These are phyloP conservation scores for Jamesozyma rosinii DNA, from an alignment of 805 yeast genomes.

Conservation along the genomic window DNA sequence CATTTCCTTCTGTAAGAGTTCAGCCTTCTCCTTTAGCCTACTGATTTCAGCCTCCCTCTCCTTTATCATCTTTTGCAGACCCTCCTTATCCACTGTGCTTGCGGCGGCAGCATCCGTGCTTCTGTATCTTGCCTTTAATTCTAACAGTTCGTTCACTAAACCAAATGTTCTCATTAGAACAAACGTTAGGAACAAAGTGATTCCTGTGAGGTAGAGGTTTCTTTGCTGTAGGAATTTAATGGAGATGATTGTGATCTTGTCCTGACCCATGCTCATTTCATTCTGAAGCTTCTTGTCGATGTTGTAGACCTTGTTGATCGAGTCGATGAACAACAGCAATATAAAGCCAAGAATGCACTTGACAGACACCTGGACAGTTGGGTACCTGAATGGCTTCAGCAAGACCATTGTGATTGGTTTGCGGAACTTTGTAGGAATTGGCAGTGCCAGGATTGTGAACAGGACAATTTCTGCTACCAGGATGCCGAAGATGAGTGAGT, in stretches of 20 bases:
- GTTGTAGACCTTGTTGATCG: constrained; percentile 71
- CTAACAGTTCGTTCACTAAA: constrained; percentile 63
- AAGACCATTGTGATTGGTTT: constrained; percentile 55
- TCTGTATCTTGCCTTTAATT: constrained; percentile 47
- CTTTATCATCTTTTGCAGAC: constrained; percentile 41
- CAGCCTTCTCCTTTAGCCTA: constrained; percentile 65
- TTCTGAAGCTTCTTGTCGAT: constrained; percentile 49
- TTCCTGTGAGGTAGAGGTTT: constrained; percentile 91
- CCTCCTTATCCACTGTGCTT: constrained; percentile 18
- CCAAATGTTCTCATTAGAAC: constrained; percentile 77
- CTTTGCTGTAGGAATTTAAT: constrained; percentile 93
- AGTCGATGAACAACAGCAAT: constrained; percentile 73
- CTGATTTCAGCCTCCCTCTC: constrained; percentile 58
- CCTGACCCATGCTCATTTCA: constrained; percentile 29
- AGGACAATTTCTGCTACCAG: constrained; percentile 68
- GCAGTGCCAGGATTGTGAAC: constrained; percentile 74
- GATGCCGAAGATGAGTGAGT: constrained; percentile 53
- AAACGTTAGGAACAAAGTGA: constrained; percentile 81
- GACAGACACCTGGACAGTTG: constrained; percentile 64
- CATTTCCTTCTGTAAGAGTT: constrained; percentile 52
- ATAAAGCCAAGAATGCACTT: constrained; percentile 81
- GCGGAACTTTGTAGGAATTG: constrained; percentile 70
- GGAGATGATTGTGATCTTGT: constrained; percentile 78
- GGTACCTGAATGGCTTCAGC: constrained; percentile 59
- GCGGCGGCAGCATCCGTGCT: background rate